Evolutionary conservation across 345 rosid genomes (phyloP), one percentile per base, ranked within the genome.

Genomic region (Cardamine occulta): DNA sequence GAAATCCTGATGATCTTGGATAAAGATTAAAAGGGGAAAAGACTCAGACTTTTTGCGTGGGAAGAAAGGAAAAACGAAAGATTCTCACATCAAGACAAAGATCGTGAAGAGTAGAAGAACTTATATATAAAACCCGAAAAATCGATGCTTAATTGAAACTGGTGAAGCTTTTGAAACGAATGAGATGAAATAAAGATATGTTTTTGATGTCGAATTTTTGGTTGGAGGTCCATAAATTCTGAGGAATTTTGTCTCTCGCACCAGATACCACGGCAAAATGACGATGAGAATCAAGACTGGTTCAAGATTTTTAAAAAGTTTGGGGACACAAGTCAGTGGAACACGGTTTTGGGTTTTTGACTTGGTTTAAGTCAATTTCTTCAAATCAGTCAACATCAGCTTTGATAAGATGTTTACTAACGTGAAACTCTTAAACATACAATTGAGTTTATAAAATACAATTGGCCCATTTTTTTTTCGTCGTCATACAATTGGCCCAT

Each of bases 311-410:
- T 34, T 1, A 13, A 28, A 56, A 75, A n/a, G 47, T 49, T 74
- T 11, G 44, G 47, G 79, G 73, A 66, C 79, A 67, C 73, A 75
- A 67, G 73, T 67, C 60, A 74, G 34, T 66, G 60, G 60, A 59
- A 74, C 79, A 74, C 73, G 79, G 19, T 37, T 58, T 75, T 39
- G 37, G 45, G 13, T 5, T 26, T 40, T 67, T 75, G 79, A 53
- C 72, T 54, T 53, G 72, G 72, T 53, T 53, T 39, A 48, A 48
- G 60, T 47, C 72, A 31, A 8, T n/a, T 21, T 64, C 2, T 29
- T 73, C 13, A n/a, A n/a, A 12, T 8, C 1, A 26, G 70, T 64
- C 71, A 74, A 55, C 18, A 32, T 73, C 56, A 58, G 8, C 26
- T 58, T 58, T 52, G 32, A 8, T 14, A 24, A 39, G 4, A 39